These are phyloP conservation scores for Fusarium sp. DNA, from an alignment of 2,329 filamentous ascomycete genomes.

Conservation along the genomic window DNA sequence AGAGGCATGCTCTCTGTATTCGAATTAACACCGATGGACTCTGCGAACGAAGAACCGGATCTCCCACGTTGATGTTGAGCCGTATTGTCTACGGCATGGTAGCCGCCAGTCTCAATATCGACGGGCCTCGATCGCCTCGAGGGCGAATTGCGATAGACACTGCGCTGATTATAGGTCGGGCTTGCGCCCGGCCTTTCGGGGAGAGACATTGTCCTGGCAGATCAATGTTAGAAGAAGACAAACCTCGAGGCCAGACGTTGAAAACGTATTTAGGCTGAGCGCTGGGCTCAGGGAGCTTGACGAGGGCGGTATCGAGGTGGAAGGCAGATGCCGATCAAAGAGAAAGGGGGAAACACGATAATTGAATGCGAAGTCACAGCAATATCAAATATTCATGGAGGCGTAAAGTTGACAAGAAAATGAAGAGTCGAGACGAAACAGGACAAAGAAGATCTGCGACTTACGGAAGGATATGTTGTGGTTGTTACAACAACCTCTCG, in stretches of 20 bases:
- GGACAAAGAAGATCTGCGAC: slow-evolving; percentile 31
- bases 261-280: slow-evolving; percentile 10
- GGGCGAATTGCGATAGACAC: slow-evolving; percentile 75
- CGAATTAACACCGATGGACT: slow-evolving; percentile 68
- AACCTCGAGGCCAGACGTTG: slow-evolving; percentile 2
- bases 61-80: slow-evolving; percentile 66
- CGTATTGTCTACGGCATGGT: slow-evolving; percentile 57
- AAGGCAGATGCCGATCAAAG: slow-evolving; percentile 34
- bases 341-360: slow-evolving; percentile 27
- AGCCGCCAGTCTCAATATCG: slow-evolving; percentile 77
- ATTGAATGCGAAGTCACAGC: slow-evolving; percentile 20
- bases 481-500: slow-evolving; percentile 41
- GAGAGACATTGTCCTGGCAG: slow-evolving; percentile 68
- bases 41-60: slow-evolving; percentile 69
- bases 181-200: slow-evolving; percentile 74
- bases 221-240: slow-evolving; percentile 38
- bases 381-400: slow-evolving; percentile 17
- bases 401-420: slow-evolving; percentile 10
- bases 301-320: slow-evolving; percentile 26
- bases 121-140: slow-evolving; percentile 73
- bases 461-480: slow-evolving; percentile 46
- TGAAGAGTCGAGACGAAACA: slow-evolving; percentile 4
- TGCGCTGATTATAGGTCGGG: slow-evolving; percentile 71
- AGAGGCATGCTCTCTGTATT: slow-evolving; percentile 68
- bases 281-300: slow-evolving; percentile 25